Evolutionary conservation across 176 grass and related monocot genomes (phyloP).

Genomic region (Ampelocalamus luodianensis): DNA sequence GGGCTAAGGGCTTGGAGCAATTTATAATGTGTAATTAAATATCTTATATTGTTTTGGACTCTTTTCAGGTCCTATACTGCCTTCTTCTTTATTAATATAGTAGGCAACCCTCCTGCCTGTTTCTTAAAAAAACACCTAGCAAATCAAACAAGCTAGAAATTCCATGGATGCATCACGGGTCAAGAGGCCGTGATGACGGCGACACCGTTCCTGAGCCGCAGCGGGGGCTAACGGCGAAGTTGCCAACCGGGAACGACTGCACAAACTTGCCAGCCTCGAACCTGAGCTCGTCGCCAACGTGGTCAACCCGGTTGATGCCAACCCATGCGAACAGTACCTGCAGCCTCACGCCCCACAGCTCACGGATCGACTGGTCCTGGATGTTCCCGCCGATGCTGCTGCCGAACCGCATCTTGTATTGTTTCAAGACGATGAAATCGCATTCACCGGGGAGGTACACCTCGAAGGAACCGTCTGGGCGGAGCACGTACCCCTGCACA

Average conservation of each 20-base stretch:
- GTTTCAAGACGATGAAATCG: background rate
- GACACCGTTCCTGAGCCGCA: constrained; percentile 6
- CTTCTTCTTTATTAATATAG: too few relatives aligned
- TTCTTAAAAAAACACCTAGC: too few relatives aligned
- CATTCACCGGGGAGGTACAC: constrained; percentile 49
- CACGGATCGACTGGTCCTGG: background rate
- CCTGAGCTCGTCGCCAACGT: background rate
- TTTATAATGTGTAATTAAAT: too few relatives aligned
- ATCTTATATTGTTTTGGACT: too few relatives aligned
- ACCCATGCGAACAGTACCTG: constrained; percentile 49
- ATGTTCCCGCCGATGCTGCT: constrained; percentile 41
- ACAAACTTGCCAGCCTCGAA: constrained; percentile 49
- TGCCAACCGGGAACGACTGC: constrained; percentile 44
- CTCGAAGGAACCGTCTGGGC: constrained; percentile 53
- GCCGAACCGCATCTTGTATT: constrained; percentile 21
- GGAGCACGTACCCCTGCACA: constrained; percentile 43
- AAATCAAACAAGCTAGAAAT: too few relatives aligned
- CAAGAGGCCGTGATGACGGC: too few relatives aligned
- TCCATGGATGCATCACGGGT: too few relatives aligned
- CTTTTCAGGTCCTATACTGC: too few relatives aligned
- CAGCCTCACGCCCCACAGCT: constrained; percentile 48
- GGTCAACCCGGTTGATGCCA: constrained; percentile 3
- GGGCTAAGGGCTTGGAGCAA: too few relatives aligned
- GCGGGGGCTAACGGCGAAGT: constrained; percentile 41
- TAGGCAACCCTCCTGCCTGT: too few relatives aligned